Evolutionary conservation across 2,329 filamentous ascomycete species (phyloP).

Genomic region (Shiraia sp.): DNA sequence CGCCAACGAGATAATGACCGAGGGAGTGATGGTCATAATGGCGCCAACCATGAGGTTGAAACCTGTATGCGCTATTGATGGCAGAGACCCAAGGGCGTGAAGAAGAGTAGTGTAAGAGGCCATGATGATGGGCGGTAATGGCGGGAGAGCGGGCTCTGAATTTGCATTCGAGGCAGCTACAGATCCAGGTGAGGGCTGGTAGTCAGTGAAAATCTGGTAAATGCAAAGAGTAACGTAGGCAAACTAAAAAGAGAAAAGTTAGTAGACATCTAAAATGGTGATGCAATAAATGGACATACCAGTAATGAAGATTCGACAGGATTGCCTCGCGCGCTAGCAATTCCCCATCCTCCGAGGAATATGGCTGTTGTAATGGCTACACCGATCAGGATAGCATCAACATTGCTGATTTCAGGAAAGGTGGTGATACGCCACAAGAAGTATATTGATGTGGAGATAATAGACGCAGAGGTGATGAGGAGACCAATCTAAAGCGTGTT

Average conservation of each 20-base stretch:
- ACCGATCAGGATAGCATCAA: conserved; percentile 90
- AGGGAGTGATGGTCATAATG: conserved; percentile 92
- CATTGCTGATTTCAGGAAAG: conserved; percentile 89
- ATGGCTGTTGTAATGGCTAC: conserved; percentile 90
- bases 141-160: conserved; percentile 84
- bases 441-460: conserved; percentile 92
- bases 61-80: conserved; percentile 78
- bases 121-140: conserved; percentile 97
- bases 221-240: conserved; percentile 98
- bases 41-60: conserved; percentile 88
- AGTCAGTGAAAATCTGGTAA: conserved; percentile 99
- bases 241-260: conserved; percentile 56
- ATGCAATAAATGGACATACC: conserved; percentile 31
- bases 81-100: conserved; percentile 80
- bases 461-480: conserved; percentile 82
- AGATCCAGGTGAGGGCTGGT: conserved; percentile 72
- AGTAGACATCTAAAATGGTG: not conserved
- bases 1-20: conserved; percentile 90
- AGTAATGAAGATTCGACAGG: conserved; percentile 92
- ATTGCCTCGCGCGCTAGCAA: conserved; percentile 90
- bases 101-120: conserved; percentile 92
- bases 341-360: conserved; percentile 91
- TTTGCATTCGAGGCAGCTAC: conserved; percentile 57
- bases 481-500: conserved; percentile 73
- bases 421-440: conserved; percentile 94